These are phyloP conservation scores for Spathaspora girioi DNA, from an alignment of 805 yeast genomes.

Conservation along the genomic window DNA sequence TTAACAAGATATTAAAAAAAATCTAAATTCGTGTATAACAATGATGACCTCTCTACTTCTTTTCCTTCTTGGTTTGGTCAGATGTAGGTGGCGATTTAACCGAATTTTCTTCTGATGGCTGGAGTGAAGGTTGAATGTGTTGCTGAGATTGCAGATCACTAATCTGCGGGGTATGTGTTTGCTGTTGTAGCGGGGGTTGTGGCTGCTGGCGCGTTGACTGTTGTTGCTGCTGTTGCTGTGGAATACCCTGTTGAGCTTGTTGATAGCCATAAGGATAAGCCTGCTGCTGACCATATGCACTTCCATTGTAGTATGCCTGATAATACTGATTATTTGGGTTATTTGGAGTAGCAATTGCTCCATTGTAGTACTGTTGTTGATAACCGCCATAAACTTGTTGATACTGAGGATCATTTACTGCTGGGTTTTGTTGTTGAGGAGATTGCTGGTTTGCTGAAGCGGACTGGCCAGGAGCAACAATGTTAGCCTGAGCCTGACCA, in stretches of 20 bases:
- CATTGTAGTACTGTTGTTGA: neutral
- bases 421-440: neutral
- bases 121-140: neutral
- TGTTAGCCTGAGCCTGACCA: neutral
- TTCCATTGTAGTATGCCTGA: conserved; percentile 4
- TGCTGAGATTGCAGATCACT: conserved; percentile 1
- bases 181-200: neutral
- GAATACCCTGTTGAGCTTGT: conserved; percentile 1
- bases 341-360: conserved; percentile 1
- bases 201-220: conserved; percentile 3
- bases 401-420: conserved; percentile 1
- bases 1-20: neutral
- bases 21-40: conserved; percentile 1
- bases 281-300: conserved; percentile 4
- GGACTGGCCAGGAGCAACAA: neutral
- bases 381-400: neutral
- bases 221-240: conserved; percentile 21
- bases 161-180: neutral
- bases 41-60: conserved; percentile 1
- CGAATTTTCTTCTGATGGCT: neutral
- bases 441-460: conserved; percentile 2
- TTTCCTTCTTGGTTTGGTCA: neutral
- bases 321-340: conserved; percentile 3
- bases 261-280: conserved; percentile 7
- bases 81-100: conserved; percentile 3